Base-by-base conservation (phyloP, 352 stramenopile genomes). In the Plasmopara halstedii region DNA sequence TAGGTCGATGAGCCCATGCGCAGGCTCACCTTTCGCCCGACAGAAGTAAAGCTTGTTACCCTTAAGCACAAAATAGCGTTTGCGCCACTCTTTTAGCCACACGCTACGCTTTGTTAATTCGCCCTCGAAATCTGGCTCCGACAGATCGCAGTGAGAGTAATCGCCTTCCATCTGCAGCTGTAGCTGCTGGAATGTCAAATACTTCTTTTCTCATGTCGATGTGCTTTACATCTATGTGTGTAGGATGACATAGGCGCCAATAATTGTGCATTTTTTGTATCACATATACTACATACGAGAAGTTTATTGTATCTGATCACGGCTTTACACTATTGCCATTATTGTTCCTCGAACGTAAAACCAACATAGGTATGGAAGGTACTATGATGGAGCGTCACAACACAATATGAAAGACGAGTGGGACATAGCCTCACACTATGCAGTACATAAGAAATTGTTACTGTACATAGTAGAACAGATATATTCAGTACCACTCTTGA, bases 31-130 rank as follows among this genome's bases (percentile, higher is more conserved):
- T 57, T 85, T 58, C 7, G 76, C 65, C 26, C 74, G 71, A 49
- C 74, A 88, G 61, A 95, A 95, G 68, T 92, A 95, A 21, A 95
- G 67, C 52, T 93, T 93, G 73, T 95, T 92, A 53, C 85, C 85
- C 55, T 94, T 91, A 35, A 95, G 81, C 54, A 93, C 75, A 60
- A 95, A 95, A 67, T 93, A 95, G 34, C 85, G 77, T 56, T 79
- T 80, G 31, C 85, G 81, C 85, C 85, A 95, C 60, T 94, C 79
- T 65, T 95, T 95, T 25, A 95, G 77, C 85, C 85, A 95, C 47
- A 91, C 73, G 66, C 85, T 95, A 56, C 83, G 82, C 79, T 95
- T 95, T 38, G 82, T 94, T 26, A 95, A 66, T 54, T 87, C 79
- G 15, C 85, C 85, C 53, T 91, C 83, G 58, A 89, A 95, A 61